Percentiles rank a stretch among this genome's conserved stretches.
phyloP scores from a whole-genome alignment of 805 yeast genomes.

The Metschnikowia baotianmanensis region DNA sequence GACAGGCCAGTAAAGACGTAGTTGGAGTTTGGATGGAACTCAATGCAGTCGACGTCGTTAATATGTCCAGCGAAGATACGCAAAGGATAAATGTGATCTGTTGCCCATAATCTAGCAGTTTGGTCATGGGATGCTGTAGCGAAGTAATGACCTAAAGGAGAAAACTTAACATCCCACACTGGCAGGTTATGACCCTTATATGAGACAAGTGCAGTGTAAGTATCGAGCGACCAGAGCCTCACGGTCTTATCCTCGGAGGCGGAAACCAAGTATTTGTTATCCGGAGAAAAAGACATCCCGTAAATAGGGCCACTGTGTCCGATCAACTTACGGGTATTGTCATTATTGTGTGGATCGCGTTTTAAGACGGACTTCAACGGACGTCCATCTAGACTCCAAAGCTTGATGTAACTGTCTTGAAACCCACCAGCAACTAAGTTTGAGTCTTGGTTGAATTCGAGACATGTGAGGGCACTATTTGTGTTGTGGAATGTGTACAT shows the following conservation, averaged over 20 bases:
- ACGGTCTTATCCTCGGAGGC: conserved; percentile 91
- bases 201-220: conserved; percentile 84
- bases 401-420: conserved; percentile 83
- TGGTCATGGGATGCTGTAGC: conserved; percentile 98
- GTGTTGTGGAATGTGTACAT: conserved; percentile 98
- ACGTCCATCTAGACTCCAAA: conserved; percentile 93
- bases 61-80: conserved; percentile 97
- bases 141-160: conserved; percentile 95
- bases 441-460: conserved; percentile 85
- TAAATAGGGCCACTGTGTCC: conserved; percentile 97
- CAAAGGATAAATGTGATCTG: conserved; percentile 95
- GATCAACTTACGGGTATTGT: conserved; percentile 56
- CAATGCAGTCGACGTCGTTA: conserved; percentile 92
- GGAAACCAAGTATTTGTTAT: conserved; percentile 73
- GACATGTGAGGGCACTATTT: conserved; percentile 78
- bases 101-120: conserved; percentile 96
- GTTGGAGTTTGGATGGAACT: conserved; percentile 94
- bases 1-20: conserved; percentile 93
- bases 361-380: conserved; percentile 65
- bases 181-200: conserved; percentile 97
- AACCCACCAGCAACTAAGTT: conserved; percentile 91
- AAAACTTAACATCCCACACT: conserved; percentile 93
- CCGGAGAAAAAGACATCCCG: conserved; percentile 88
- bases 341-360: conserved; percentile 49
- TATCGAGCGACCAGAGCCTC: conserved; percentile 90